Conservation (phyloP, 768 basidiomycete genomes). For the Tricholomella constricta region DNA sequence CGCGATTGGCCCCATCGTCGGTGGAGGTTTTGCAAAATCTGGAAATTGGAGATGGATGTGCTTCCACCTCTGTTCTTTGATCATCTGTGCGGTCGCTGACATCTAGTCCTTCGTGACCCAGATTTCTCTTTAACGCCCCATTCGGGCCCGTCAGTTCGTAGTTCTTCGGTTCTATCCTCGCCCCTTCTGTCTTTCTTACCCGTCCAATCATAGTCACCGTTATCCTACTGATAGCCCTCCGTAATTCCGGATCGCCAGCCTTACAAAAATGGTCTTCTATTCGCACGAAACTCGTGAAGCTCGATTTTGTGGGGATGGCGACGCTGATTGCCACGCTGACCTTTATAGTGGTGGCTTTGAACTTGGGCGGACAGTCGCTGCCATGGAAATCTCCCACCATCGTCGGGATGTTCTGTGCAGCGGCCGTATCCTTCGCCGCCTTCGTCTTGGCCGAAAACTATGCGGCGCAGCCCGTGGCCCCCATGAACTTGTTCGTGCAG, state of each 20-base stretch:
- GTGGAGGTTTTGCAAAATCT: slow-evolving; percentile 24
- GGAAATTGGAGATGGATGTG: slow-evolving; percentile 33
- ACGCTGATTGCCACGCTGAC: slow-evolving; percentile 21
- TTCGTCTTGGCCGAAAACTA: slow-evolving; percentile 25
- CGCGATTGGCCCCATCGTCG: slow-evolving; percentile 26
- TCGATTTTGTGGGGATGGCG: slow-evolving; percentile 26
- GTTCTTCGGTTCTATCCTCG: background rate
- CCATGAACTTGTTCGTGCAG: slow-evolving; percentile 20
- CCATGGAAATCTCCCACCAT: slow-evolving; percentile 27
- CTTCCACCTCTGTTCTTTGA: background rate
- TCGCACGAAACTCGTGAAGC: background rate
- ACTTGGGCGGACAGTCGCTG: slow-evolving; percentile 26
- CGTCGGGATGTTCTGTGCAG: slow-evolving; percentile 24
- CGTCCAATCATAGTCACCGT: slow-evolving; percentile 19
- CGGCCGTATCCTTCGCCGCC: slow-evolving; percentile 18
- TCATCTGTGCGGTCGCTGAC: background rate
- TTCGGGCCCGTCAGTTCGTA: slow-evolving; percentile 27
- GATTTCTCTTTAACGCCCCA: slow-evolving; percentile 26
- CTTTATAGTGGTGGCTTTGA: slow-evolving; percentile 26
- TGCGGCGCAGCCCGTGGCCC: slow-evolving; percentile 22
- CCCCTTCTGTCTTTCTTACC: background rate
- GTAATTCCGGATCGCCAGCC: background rate
- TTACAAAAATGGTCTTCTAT: background rate
- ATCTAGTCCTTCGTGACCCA: slow-evolving; percentile 1
- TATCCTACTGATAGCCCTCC: slow-evolving; percentile 20